A percentile compares a stretch with the other conserved stretches of the same genome.
These are phyloP conservation scores for Osmanthus fragrans DNA, from an alignment of 257 asterid species.

Conservation along the genomic window DNA sequence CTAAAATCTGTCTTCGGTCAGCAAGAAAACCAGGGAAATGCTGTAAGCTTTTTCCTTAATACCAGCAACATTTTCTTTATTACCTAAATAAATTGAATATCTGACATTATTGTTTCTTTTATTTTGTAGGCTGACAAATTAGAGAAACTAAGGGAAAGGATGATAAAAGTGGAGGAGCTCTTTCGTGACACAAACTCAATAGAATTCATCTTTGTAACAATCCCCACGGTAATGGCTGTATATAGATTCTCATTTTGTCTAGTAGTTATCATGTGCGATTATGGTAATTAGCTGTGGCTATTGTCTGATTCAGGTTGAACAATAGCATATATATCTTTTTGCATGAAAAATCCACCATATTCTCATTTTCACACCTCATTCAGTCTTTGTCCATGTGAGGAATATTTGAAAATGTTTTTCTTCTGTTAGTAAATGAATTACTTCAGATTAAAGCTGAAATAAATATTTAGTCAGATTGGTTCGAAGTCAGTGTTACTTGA, in stretches of 20 bases:
- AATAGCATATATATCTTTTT: background rate
- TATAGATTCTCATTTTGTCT: background rate
- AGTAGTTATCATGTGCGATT: background rate
- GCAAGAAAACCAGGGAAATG: conserved; percentile 56
- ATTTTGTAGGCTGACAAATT: conserved; percentile 74
- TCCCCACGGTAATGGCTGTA: conserved; percentile 81
- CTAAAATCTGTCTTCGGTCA: conserved; percentile 93
- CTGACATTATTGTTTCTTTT: conserved; percentile 18
- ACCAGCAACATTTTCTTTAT: conserved; percentile 16
- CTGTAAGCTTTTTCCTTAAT: conserved; percentile 51
- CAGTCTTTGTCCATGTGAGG: background rate
- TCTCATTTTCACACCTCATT: background rate
- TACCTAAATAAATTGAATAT: conserved; percentile 7
- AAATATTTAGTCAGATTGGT: too few relatives aligned
- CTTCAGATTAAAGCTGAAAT: background rate
- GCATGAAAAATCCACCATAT: background rate
- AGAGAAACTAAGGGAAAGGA: conserved; percentile 86
- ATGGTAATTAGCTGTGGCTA: conserved; percentile 10
- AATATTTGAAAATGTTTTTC: conserved; percentile 1
- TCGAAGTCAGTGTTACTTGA: conserved; percentile 1
- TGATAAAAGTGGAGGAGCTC: conserved; percentile 97
- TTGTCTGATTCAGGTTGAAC: background rate
- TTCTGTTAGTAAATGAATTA: background rate
- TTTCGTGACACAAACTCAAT: conserved; percentile 83
- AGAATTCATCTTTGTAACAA: conserved; percentile 90